Conservation (phyloP, 768 basidiomycete genomes). For the Rhodosporidiobolus odoratus region DNA sequence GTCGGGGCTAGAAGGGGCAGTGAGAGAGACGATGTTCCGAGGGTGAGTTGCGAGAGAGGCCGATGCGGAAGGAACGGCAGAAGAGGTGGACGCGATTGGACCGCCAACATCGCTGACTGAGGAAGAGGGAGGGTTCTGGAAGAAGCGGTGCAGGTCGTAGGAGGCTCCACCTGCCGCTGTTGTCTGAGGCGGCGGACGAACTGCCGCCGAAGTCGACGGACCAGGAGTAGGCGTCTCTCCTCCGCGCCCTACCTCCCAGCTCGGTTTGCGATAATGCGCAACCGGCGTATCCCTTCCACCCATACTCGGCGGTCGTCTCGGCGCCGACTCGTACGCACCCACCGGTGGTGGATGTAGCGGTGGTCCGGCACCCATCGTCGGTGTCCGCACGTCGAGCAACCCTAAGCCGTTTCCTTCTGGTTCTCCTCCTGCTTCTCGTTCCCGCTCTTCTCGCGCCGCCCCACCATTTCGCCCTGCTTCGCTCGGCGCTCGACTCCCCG, state of each 20-base stretch:
- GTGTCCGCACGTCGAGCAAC: neutral
- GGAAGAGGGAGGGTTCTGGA: constrained; percentile 31
- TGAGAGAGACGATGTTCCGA: constrained; percentile 16
- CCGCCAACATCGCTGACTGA: constrained; percentile 23
- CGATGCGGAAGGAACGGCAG: too few species aligned
- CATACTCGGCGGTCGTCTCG: neutral
- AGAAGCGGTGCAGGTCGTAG: constrained; percentile 39
- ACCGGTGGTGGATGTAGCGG: constrained; percentile 3
- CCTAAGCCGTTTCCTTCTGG: neutral
- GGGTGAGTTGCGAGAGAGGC: neutral
- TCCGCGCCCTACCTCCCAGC: neutral
- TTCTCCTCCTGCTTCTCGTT: neutral
- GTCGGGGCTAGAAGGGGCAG: constrained; percentile 31
- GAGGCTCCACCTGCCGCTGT: neutral
- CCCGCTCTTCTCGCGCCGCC: neutral
- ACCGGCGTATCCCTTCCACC: neutral
- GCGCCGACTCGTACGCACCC: neutral
- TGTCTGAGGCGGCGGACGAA: neutral
- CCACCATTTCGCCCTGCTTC: neutral
- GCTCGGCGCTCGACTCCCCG: neutral
- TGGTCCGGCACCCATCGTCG: constrained; percentile 1
- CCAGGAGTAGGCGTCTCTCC: neutral
- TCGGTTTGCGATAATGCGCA: neutral
- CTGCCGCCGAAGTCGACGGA: neutral
- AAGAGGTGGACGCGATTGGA: neutral